Evolutionary conservation across 768 basidiomycete genomes (phyloP), one percentile per base, ranked within the genome.

Genomic region (Mrakia blollopis): DNA sequence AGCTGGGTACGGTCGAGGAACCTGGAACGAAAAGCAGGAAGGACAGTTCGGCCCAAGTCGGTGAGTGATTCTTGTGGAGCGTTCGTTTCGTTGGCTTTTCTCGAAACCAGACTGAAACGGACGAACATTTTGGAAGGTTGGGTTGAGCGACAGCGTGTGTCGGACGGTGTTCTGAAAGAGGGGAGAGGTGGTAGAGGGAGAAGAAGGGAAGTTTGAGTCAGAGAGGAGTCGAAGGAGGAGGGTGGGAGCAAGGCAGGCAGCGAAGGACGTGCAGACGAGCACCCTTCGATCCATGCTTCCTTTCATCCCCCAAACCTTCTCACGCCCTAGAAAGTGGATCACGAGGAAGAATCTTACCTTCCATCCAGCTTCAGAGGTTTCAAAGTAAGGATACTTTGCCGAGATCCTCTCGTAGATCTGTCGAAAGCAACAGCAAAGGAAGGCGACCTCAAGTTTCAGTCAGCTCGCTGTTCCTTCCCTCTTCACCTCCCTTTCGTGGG

Each of bases 321-420:
- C 16, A 18, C 47, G 14, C 21, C 18, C 16, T 50, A 2, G 47
- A 50, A 50, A 50, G 47, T 50, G 16, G 7, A 50, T 0, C 11
- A 32, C 6, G 35, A 50, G 2, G 13, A 2, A 21, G 39, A 39
- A 25, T 28, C 72, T 41, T 11, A 63, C 72, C 72, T 73, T 73
- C 72, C 72, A 73, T 14, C 72, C 72, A 28, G 60, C 30, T 3
- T 62, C 60, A 5, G 60, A 61, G 7, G 41, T 41, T n/a, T 54
- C 41, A 35, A 73, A 73, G 41, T 35, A 73, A 4, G 72, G 23
- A 18, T 73, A 62, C 60, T 61, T 62, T 0, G 5, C n/a, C 16
- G 57, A 39, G 60, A 73, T 61, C 3, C 39, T 30, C 39, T 73
- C 72, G 72, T 73, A 73, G 72, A 73, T 73, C 72, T 73, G 44